Base-by-base conservation (phyloP, 2,329 filamentous ascomycete genomes). In the Fusarium sp. region DNA sequence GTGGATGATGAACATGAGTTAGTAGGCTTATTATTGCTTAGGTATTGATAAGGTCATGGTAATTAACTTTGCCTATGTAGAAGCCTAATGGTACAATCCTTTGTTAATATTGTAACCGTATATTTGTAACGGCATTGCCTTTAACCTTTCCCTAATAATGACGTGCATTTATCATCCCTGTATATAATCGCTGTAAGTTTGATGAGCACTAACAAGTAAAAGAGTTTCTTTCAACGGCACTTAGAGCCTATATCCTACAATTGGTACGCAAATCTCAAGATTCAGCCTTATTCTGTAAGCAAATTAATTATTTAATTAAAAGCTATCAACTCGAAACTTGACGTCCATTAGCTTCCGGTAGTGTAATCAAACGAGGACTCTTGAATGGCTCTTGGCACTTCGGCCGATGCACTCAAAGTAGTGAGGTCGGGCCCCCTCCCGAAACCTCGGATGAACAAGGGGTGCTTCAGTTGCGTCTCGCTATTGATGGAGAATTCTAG, bases 401-500 rank as follows among this genome's bases (percentile, higher is more conserved):
- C 68, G 68, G 66, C 18, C 68, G 30, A 72, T 54, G 22, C 36
- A 63, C 68, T 63, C 35, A 67, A 72, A 63, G 63, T 35, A 63
- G 68, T 32, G 58, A 51, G 58, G 45, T 32, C 58, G 60, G 60
- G 13, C n/a, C 54, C 66, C 61, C 53, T 66, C 63, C 73, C 71
- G 71, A 76, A 76, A 76, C 71, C 62, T 65, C 47, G 54, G 67
- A 67, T 53, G 61, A 67, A 67, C 63, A 54, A 70, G 72, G 75
- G 63, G 45, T 75, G 75, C 68, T 74, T 72, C 71, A 74, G 56
- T 50, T 45, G n/a, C 59, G 71, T 74, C 71, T 74, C 71, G 71
- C 71, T 57, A 74, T 74, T 74, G 71, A 74, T 50, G 71, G 71
- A 74, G 71, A 74, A 74, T 74, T 71, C 47, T 63, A 53, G 51